Percentiles rank a stretch among this genome's conserved stretches.
These are phyloP conservation scores for Penicillium verhagenii DNA, from an alignment of 495 filamentous ascomycete genomes.

Conservation along the genomic window DNA sequence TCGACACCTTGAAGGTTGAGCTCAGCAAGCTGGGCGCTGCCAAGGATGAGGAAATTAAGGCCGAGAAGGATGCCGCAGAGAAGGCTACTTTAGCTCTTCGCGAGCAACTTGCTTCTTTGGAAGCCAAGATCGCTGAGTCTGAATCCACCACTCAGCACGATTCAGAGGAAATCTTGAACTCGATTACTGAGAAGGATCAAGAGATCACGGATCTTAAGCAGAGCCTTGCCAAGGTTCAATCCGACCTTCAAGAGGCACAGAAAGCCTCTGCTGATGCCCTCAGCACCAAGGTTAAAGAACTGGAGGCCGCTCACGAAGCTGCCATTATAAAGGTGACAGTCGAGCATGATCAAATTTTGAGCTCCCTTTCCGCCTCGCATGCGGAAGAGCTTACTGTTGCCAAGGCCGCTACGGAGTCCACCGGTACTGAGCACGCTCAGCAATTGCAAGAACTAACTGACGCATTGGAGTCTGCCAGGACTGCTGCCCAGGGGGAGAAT, in stretches of 20 bases:
- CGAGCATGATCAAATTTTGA: slow-evolving; percentile 37
- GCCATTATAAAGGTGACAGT: slow-evolving; percentile 34
- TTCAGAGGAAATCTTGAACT: slow-evolving; percentile 25
- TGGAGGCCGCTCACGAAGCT: slow-evolving; percentile 39
- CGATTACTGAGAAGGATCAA: slow-evolving; percentile 39
- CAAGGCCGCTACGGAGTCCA: slow-evolving; percentile 34
- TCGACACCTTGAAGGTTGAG: slow-evolving; percentile 45
- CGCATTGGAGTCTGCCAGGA: slow-evolving; percentile 38
- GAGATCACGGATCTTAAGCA: slow-evolving; percentile 39
- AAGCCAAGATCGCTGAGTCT: slow-evolving; percentile 37
- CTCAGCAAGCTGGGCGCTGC: slow-evolving; percentile 37
- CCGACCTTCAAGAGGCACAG: slow-evolving; percentile 35
- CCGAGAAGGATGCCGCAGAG: slow-evolving; percentile 43
- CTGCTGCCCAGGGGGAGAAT: slow-evolving; percentile 30
- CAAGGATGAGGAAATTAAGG: slow-evolving; percentile 42
- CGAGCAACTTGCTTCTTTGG: slow-evolving; percentile 39
- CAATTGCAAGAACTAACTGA: slow-evolving; percentile 41
- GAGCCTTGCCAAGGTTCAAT: slow-evolving; percentile 34
- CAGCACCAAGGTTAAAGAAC: slow-evolving; percentile 36
- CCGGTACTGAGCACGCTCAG: slow-evolving; percentile 32
- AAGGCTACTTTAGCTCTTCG: slow-evolving; percentile 30
- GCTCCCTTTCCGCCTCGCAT: slow-evolving; percentile 31
- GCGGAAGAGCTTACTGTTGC: slow-evolving; percentile 36
- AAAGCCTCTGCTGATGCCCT: slow-evolving; percentile 31
- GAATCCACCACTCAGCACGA: slow-evolving; percentile 31